These are phyloP conservation scores for Casuarina cunninghamiana DNA, from an alignment of 306 rosid species.

Conservation along the genomic window DNA sequence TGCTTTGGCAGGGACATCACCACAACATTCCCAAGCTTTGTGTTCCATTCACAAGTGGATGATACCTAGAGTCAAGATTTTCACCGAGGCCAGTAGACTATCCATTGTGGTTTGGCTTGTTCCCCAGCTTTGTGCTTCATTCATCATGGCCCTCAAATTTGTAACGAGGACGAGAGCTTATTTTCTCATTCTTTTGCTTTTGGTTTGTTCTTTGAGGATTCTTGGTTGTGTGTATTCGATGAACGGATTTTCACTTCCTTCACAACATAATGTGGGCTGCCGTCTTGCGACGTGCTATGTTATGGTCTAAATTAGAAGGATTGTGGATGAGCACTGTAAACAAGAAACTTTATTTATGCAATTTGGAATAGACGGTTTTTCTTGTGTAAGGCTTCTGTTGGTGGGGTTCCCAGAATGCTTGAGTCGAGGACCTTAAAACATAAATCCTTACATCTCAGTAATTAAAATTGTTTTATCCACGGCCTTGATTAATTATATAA, in stretches of 20 bases:
- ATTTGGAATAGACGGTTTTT: too few species aligned
- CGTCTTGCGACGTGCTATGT: conserved; percentile 2
- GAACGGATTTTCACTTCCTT: conserved; percentile 16
- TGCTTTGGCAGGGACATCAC: conserved; percentile 82
- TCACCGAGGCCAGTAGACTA: not conserved
- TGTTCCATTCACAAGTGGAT: conserved; percentile 88
- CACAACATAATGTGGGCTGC: conserved; percentile 12
- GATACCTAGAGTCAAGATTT: conserved; percentile 50
- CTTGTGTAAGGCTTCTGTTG: too few species aligned
- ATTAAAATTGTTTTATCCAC: too few species aligned
- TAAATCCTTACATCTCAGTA: too few species aligned
- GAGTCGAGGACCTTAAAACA: too few species aligned
- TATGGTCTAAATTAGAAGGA: not conserved
- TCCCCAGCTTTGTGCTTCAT: not conserved
- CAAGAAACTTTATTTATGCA: too few species aligned
- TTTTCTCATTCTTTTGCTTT: conserved; percentile 15
- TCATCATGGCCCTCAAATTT: conserved; percentile 16
- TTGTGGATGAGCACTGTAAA: too few species aligned
- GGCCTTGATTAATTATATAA: too few species aligned
- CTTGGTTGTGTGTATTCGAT: conserved; percentile 35
- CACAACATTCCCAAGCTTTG: conserved; percentile 93
- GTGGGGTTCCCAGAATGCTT: too few species aligned
- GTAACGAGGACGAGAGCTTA: conserved; percentile 26
- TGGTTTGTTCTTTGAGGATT: conserved; percentile 25
- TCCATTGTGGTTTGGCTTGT: conserved; percentile 25